Percentiles rank a stretch among this genome's conserved stretches.
These are phyloP conservation scores for Arabidopsis suecica DNA, from an alignment of 345 rosid species.

Conservation along the genomic window DNA sequence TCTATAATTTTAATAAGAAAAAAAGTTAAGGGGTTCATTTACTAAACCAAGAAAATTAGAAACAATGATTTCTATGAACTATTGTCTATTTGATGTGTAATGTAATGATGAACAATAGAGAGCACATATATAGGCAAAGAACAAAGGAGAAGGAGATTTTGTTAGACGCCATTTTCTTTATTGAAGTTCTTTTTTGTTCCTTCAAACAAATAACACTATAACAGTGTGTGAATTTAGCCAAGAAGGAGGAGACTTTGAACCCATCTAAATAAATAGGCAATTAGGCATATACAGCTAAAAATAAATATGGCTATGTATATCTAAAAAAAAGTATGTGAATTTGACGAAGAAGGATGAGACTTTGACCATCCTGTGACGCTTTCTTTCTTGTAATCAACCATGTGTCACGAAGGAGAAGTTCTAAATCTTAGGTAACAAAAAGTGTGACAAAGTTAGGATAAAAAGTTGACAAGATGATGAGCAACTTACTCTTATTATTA, in stretches of 20 bases:
- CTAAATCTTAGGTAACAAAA: neutral
- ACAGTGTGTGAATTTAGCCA: neutral
- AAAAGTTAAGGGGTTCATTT: neutral
- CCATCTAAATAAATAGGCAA: too few species aligned
- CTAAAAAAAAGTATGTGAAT: neutral
- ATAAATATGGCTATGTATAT: too few species aligned
- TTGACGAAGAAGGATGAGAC: too few species aligned
- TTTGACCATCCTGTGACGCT: too few species aligned
- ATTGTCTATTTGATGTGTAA: too few species aligned
- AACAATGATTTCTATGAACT: neutral
- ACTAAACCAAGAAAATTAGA: neutral
- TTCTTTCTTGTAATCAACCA: neutral
- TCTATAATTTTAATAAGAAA: neutral
- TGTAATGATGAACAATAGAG: neutral
- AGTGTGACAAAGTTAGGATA: too few species aligned
- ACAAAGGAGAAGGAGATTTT: neutral
- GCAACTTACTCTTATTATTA: neutral
- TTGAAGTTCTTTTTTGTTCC: neutral
- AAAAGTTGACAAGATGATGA: neutral
- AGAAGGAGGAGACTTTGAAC: neutral
- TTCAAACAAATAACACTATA: neutral
- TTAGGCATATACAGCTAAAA: too few species aligned
- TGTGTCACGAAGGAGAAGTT: neutral
- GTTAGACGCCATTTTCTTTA: neutral
- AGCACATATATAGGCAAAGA: slow-evolving; percentile 3